These are phyloP conservation scores for Exophiala sp. DNA, from an alignment of 2,329 filamentous ascomycete species.

Conservation along the genomic window DNA sequence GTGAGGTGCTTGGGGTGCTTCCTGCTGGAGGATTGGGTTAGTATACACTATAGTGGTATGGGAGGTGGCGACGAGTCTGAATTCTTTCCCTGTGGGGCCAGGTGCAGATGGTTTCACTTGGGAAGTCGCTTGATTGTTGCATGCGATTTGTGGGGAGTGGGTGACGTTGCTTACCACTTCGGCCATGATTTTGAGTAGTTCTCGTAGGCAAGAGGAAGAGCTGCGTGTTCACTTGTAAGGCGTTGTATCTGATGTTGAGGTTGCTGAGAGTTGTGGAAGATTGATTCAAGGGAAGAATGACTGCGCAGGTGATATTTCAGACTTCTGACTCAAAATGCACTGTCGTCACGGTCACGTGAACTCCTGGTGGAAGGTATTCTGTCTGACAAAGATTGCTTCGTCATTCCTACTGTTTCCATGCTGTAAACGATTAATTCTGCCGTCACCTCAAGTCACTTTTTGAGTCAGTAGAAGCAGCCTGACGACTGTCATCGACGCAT, in stretches of 20 bases:
- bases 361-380: background rate
- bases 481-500: too few species aligned
- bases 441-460: too few species aligned
- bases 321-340: background rate
- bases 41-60: conserved; percentile 15
- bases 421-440: background rate
- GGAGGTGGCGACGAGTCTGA: conserved; percentile 9
- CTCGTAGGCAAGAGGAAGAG: background rate
- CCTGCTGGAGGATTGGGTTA: conserved; percentile 29
- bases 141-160: conserved; percentile 21
- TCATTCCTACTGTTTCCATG: too few species aligned
- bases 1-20: conserved; percentile 25
- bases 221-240: conserved; percentile 1
- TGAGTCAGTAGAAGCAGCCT: too few species aligned
- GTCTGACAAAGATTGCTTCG: conserved; percentile 4
- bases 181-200: conserved; percentile 23
- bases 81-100: conserved; percentile 19
- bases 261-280: conserved; percentile 1
- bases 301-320: background rate
- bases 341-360: conserved; percentile 15
- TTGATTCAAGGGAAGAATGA: background rate
- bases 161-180: conserved; percentile 28
- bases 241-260: conserved; percentile 1
- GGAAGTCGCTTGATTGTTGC: conserved; percentile 7
- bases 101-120: conserved; percentile 23